phyloP scores from a whole-genome alignment of 208 protist species.

The Trypanosoma vivax region DNA sequence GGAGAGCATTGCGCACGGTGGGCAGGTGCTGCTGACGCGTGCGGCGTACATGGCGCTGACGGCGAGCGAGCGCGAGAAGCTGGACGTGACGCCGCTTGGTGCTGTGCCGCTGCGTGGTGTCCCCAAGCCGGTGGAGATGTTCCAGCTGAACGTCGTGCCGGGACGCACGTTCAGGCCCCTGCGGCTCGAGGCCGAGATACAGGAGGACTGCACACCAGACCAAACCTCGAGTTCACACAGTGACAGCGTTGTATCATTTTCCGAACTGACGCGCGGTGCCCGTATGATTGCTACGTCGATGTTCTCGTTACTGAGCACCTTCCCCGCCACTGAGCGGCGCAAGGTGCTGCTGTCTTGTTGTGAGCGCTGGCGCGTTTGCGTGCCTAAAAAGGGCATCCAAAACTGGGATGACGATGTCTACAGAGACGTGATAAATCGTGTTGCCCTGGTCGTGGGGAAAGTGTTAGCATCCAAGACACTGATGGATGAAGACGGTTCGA shows the following conservation, averaged over 20 bases:
- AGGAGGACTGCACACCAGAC: not conserved
- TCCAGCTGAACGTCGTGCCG: not conserved
- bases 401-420: not conserved
- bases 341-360: not conserved
- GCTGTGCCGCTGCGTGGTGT: conserved; percentile 38
- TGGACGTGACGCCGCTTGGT: conserved; percentile 12
- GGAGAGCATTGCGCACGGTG: conserved; percentile 1
- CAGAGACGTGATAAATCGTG: not conserved
- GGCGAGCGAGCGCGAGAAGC: not conserved
- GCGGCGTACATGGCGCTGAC: not conserved
- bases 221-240: not conserved
- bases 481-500: no score
- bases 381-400: not conserved
- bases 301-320: not conserved
- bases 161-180: not conserved
- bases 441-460: not conserved
- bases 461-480: no score
- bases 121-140: conserved; percentile 39
- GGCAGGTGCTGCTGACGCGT: conserved; percentile 1
- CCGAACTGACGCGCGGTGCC: not conserved
- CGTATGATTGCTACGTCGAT: not conserved
- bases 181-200: not conserved
- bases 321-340: not conserved
- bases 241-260: not conserved
- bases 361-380: not conserved